phyloP scores from a whole-genome alignment of 1,139 yeast species.

The Geotrichum fermentans region DNA sequence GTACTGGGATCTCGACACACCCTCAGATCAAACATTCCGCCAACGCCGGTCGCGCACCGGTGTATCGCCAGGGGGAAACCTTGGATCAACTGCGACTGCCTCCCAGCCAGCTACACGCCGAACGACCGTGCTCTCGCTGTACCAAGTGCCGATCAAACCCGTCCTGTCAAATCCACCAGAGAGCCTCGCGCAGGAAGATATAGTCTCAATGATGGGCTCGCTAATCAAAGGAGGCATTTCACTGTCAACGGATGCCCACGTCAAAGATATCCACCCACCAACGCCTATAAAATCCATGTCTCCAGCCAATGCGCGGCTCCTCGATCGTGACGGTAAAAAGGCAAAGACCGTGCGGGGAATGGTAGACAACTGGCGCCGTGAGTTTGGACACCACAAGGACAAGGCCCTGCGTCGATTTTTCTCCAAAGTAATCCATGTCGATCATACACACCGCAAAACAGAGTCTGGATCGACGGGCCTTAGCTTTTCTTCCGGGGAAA shows the following conservation, averaged over 20 bases:
- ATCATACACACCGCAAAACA: not conserved
- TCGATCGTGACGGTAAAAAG: slow-evolving; percentile 6
- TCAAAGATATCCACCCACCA: slow-evolving; percentile 27
- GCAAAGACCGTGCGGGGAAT: slow-evolving; percentile 10
- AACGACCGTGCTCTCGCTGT: slow-evolving; percentile 30
- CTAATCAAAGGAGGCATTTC: slow-evolving; percentile 35
- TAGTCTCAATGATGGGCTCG: slow-evolving; percentile 23
- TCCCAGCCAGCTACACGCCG: slow-evolving; percentile 27
- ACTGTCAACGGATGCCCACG: slow-evolving; percentile 33
- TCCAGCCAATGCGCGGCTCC: slow-evolving; percentile 1
- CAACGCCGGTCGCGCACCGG: slow-evolving; percentile 1
- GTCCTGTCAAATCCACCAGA: slow-evolving; percentile 23
- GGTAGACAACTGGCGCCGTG: slow-evolving; percentile 20
- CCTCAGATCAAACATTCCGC: slow-evolving; percentile 19
- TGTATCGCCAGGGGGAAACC: slow-evolving; percentile 27
- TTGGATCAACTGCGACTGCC: slow-evolving; percentile 20
- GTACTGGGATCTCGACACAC: slow-evolving; percentile 35
- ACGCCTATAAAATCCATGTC: slow-evolving; percentile 17
- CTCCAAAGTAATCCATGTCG: slow-evolving; percentile 13
- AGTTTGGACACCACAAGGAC: slow-evolving; percentile 14
- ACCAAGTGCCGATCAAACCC: slow-evolving; percentile 32
- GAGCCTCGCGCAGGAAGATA: not conserved
- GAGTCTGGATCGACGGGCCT: not conserved
- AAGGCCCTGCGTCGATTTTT: slow-evolving; percentile 16
- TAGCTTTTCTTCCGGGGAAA: not conserved